Evolutionary conservation across 345 rosid genomes (phyloP), one percentile per base, ranked within the genome.

Genomic region (Durio zibethinus): DNA sequence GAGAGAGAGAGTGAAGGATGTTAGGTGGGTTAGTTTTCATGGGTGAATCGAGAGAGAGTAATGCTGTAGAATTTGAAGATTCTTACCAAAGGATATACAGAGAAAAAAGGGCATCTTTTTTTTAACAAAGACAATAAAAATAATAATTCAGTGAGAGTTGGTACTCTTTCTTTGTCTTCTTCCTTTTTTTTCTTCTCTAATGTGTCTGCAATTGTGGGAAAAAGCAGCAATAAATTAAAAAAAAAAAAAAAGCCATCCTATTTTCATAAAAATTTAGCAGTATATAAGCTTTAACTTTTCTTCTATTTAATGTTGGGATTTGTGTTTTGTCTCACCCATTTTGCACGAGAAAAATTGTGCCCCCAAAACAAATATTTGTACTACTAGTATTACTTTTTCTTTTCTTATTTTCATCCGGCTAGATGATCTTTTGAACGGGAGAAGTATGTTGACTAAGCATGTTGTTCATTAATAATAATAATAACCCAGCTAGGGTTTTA

Each of bases 221-320:
- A 14, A 31, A 62, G 42, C 67, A 62, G 38, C 66, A 61, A 0
- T 20, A 11, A n/a, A n/a, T n/a, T n/a, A n/a, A n/a, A n/a, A n/a
- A n/a, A 29, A 29, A 57, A 57, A 7, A 12, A 36, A 36, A 64
- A 43, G 8, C 25, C n/a, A 42, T 3, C 45, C 29, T 29, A 4
- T 36, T 36, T 65, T 18, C 7, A 20, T 38, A n/a, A 16, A 45
- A 27, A 47, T 15, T 25, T 15, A 45, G 0, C 16, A 7, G 4
- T n/a, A n/a, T 43, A 21, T 21, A 38, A n/a, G 9, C 48, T 38
- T 65, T 65, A 48, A 4, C 54, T n/a, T 12, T 31, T 45, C 25
- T 31, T 79, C 53, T 42, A 63, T 29, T 74, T 59, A 62, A 47
- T 65, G 78, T 80, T 76, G 82, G 84, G 80, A 85, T 82, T 80